Evolutionary conservation across 306 rosid species (phyloP).

Genomic region (Dalbergia cochinchinensis): DNA sequence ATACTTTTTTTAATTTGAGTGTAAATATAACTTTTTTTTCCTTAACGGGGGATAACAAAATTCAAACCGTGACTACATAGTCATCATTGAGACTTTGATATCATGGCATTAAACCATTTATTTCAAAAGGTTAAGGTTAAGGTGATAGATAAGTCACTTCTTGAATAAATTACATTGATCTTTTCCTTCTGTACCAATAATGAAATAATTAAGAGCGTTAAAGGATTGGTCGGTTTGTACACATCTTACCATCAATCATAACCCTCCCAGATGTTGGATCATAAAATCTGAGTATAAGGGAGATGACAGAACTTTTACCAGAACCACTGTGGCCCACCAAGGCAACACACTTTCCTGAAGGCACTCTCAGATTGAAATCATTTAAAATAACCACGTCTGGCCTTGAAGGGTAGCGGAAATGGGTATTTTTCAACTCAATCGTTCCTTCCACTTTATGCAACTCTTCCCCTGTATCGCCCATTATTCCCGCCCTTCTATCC

Average conservation of each 20-base stretch:
- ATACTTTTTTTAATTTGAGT: no score
- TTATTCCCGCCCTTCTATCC: slow-evolving; percentile 75
- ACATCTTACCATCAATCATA: slow-evolving; percentile 80
- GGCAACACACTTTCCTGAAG: slow-evolving; percentile 73
- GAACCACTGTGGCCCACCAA: slow-evolving; percentile 95
- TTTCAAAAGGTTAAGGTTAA: no score
- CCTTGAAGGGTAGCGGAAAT: slow-evolving; percentile 86
- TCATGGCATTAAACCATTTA: no score
- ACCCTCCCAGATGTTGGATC: slow-evolving; percentile 83
- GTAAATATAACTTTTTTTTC: no score
- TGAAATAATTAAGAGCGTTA: slow-evolving; percentile 2
- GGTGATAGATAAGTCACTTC: background rate
- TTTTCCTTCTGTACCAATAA: background rate
- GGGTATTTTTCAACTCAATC: slow-evolving; percentile 77
- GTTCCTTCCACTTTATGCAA: slow-evolving; percentile 77
- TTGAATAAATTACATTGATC: background rate
- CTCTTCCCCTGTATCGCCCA: slow-evolving; percentile 74
- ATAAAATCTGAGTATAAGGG: slow-evolving; percentile 85
- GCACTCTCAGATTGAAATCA: slow-evolving; percentile 76
- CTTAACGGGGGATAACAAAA: no score
- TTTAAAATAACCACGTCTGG: slow-evolving; percentile 78
- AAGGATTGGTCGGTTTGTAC: slow-evolving; percentile 1
- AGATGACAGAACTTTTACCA: slow-evolving; percentile 90
- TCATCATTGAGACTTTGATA: no score
- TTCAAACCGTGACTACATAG: no score